These are phyloP conservation scores for Tylopilus plumbeoviolaceoides DNA, from an alignment of 768 basidiomycete genomes.

Conservation along the genomic window DNA sequence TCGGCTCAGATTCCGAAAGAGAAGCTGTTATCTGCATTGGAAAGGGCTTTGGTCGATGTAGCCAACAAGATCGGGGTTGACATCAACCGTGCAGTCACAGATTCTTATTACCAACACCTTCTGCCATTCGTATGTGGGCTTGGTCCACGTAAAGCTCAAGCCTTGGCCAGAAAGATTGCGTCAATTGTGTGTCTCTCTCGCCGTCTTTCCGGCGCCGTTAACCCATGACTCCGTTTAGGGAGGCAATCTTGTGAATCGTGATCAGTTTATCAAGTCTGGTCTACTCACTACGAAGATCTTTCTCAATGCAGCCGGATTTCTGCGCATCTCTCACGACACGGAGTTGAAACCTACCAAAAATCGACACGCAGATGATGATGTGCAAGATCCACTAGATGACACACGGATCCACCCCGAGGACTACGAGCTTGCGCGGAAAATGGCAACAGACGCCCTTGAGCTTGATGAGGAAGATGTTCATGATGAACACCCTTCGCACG, in stretches of 20 bases:
- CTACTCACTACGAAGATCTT: constrained; percentile 85
- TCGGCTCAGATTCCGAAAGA: constrained; percentile 72
- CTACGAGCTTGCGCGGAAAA: constrained; percentile 95
- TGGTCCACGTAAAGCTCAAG: constrained; percentile 91
- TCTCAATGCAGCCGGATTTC: constrained; percentile 88
- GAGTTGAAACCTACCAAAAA: constrained; percentile 60
- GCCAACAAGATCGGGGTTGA: constrained; percentile 94
- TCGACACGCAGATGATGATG: constrained; percentile 57
- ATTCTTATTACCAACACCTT: constrained; percentile 83
- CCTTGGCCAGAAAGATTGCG: constrained; percentile 76
- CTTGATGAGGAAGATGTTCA: constrained; percentile 97
- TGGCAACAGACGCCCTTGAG: constrained; percentile 96
- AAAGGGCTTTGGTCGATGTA: constrained; percentile 84
- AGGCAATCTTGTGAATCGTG: constrained; percentile 80
- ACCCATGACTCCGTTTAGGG: constrained; percentile 49
- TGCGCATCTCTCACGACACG: constrained; percentile 76
- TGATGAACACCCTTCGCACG: constrained; percentile 87
- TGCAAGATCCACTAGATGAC: constrained; percentile 86
- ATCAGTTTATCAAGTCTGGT: constrained; percentile 79
- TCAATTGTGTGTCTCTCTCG: constrained; percentile 50
- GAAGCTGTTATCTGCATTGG: constrained; percentile 75
- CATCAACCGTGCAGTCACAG: constrained; percentile 88
- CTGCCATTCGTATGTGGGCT: constrained; percentile 90
- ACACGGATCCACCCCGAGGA: constrained; percentile 98
- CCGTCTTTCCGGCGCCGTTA: not conserved